A percentile compares a stretch with the other conserved stretches of the same genome.
Evolutionary conservation across 371 early-diverging fungal genomes (phyloP).

Genomic region (Dichotomocladium elegans): DNA sequence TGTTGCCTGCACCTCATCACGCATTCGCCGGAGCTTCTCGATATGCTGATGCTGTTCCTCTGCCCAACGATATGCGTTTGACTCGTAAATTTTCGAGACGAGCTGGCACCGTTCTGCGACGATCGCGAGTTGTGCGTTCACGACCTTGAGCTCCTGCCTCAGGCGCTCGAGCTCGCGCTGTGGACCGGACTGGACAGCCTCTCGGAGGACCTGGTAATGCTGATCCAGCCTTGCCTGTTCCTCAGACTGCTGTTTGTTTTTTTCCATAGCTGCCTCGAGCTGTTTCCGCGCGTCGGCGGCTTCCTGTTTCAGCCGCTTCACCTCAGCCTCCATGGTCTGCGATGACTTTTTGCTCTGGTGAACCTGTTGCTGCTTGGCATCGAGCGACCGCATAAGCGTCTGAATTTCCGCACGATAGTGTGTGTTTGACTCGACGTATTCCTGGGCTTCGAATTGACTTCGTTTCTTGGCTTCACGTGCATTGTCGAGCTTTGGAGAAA

Average conservation of each 20-base stretch:
- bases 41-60: conserved; percentile 6
- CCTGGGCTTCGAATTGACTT: conserved; percentile 25
- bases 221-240: conserved; percentile 21
- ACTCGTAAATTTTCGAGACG: conserved; percentile 5
- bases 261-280: conserved; percentile 15
- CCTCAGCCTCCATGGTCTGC: conserved; percentile 13
- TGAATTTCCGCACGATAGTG: conserved; percentile 33
- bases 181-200: conserved; percentile 18
- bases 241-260: conserved; percentile 15
- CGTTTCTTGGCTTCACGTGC: conserved; percentile 19
- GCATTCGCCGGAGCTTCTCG: not conserved
- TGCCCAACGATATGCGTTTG: conserved; percentile 12
- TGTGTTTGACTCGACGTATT: conserved; percentile 31
- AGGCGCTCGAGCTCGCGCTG: conserved; percentile 17
- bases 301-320: conserved; percentile 35
- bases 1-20: not conserved
- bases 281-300: conserved; percentile 36
- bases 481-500: conserved; percentile 21
- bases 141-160: conserved; percentile 8
- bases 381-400: conserved; percentile 34
- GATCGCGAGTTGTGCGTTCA: conserved; percentile 11
- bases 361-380: conserved; percentile 35
- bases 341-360: conserved; percentile 29
- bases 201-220: conserved; percentile 16
- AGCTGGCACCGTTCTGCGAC: conserved; percentile 7